A percentile compares a stretch with the other conserved stretches of the same genome.
These are phyloP conservation scores for Arthrobotrys conoides DNA, from an alignment of 2,329 filamentous ascomycete species.

Conservation along the genomic window DNA sequence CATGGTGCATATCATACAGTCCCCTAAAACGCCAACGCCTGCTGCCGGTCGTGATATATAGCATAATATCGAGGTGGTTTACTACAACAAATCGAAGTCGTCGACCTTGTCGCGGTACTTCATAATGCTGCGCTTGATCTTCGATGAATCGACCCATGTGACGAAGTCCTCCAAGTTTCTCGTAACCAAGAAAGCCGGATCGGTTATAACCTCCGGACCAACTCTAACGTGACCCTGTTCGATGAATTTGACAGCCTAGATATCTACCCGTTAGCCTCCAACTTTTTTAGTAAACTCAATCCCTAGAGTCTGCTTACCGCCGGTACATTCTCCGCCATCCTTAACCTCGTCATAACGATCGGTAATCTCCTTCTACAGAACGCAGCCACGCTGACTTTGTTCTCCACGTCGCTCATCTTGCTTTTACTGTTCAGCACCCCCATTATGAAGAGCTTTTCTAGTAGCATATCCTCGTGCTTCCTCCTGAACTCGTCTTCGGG, in stretches of 20 bases:
- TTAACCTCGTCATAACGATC: constrained; percentile 88
- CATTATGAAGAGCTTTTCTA: constrained; percentile 94
- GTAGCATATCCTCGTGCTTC: constrained; percentile 86
- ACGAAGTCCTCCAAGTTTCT: constrained; percentile 79
- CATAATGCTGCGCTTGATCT: constrained; percentile 80
- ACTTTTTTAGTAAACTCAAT: constrained; percentile 37
- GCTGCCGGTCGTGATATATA: constrained; percentile 36
- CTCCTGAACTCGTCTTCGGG: constrained; percentile 81
- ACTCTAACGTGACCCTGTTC: constrained; percentile 79
- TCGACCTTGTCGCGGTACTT: constrained; percentile 79
- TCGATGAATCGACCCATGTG: constrained; percentile 79
- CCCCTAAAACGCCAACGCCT: constrained; percentile 36
- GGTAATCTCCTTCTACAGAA: constrained; percentile 87
- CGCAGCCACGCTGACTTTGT: constrained; percentile 87
- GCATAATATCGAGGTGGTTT: background rate
- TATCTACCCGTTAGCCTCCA: constrained; percentile 47
- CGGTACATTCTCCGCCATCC: constrained; percentile 92
- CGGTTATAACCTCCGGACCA: constrained; percentile 77
- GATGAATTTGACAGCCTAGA: constrained; percentile 73
- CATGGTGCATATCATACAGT: constrained; percentile 28
- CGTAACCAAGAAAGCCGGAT: constrained; percentile 77
- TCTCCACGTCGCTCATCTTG: constrained; percentile 87
- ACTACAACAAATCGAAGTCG: constrained; percentile 77
- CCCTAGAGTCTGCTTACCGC: constrained; percentile 71
- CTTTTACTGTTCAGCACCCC: constrained; percentile 82